A percentile compares a stretch with the other conserved stretches of the same genome.
These are phyloP conservation scores for Scheffersomyces illinoinensis DNA, from an alignment of 1,139 yeast genomes.

Conservation along the genomic window DNA sequence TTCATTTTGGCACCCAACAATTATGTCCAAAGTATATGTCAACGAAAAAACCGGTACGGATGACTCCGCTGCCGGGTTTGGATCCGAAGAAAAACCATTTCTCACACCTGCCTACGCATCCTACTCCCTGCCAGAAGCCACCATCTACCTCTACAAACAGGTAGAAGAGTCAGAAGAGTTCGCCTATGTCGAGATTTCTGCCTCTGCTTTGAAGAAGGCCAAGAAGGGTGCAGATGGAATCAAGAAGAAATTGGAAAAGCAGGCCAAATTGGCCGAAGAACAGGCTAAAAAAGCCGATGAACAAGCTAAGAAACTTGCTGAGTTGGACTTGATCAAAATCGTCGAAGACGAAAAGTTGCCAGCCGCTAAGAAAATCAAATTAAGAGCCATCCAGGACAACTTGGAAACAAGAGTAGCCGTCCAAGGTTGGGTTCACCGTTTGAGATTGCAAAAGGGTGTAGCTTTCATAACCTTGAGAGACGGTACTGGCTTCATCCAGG, in stretches of 20 bases:
- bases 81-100: slow-evolving; percentile 70
- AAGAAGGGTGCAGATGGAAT: slow-evolving; percentile 93
- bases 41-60: slow-evolving; percentile 75
- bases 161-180: slow-evolving; percentile 55
- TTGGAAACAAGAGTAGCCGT: slow-evolving; percentile 69
- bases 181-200: slow-evolving; percentile 76
- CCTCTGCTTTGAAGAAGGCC: slow-evolving; percentile 93
- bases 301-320: slow-evolving; percentile 71
- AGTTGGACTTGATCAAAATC: slow-evolving; percentile 70
- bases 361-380: slow-evolving; percentile 65
- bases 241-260: slow-evolving; percentile 86
- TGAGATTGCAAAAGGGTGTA: slow-evolving; percentile 88
- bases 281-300: slow-evolving; percentile 64
- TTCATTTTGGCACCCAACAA: not conserved
- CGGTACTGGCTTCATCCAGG: slow-evolving; percentile 89
- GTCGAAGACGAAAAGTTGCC: slow-evolving; percentile 75
- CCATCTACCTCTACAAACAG: slow-evolving; percentile 65
- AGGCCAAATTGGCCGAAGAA: slow-evolving; percentile 62
- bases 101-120: slow-evolving; percentile 85
- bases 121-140: slow-evolving; percentile 57
- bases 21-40: slow-evolving; percentile 53
- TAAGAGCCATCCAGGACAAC: slow-evolving; percentile 51
- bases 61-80: slow-evolving; percentile 45
- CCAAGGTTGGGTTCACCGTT: slow-evolving; percentile 95
- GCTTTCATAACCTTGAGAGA: slow-evolving; percentile 92